Conservation (phyloP, 2,329 filamentous ascomycete genomes). For the Aspergillus spinulosporus region DNA sequence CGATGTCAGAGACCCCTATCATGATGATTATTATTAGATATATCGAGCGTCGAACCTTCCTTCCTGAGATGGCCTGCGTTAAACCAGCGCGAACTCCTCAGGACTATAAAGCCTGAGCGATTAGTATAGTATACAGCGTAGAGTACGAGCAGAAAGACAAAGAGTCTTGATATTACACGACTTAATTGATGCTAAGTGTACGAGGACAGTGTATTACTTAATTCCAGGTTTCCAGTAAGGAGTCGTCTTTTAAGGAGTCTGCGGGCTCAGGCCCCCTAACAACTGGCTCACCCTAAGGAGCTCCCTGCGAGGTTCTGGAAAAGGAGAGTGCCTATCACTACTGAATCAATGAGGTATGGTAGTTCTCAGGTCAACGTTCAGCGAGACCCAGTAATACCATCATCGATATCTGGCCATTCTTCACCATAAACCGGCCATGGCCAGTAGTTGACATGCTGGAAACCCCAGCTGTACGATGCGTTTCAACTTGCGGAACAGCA, state of each 20-base stretch:
- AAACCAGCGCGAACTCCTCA: background rate
- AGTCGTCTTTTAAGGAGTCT: slow-evolving; percentile 4
- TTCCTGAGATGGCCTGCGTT: background rate
- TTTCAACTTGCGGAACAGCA: slow-evolving; percentile 19
- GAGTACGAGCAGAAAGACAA: background rate
- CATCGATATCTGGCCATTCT: slow-evolving; percentile 8
- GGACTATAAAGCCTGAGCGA: background rate
- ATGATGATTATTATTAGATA: background rate
- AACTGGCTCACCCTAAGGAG: slow-evolving; percentile 8
- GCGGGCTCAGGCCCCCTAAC: slow-evolving; percentile 24
- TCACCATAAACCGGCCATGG: background rate
- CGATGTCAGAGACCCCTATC: background rate
- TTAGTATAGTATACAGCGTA: background rate
- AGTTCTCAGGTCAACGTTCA: slow-evolving; percentile 12
- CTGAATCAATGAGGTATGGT: background rate
- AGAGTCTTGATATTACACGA: background rate
- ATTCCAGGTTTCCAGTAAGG: slow-evolving; percentile 26
- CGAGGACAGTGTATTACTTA: slow-evolving; percentile 12
- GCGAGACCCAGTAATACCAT: slow-evolving; percentile 20
- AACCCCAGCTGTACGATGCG: slow-evolving; percentile 7
- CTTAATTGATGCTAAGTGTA: background rate
- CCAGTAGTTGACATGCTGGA: slow-evolving; percentile 15
- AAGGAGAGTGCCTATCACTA: slow-evolving; percentile 9
- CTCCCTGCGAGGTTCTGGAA: slow-evolving; percentile 19
- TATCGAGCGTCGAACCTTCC: background rate